A percentile compares a stretch with the other conserved stretches of the same genome.
Evolutionary conservation across 2,329 filamentous ascomycete species (phyloP).

Genomic region (Pseudogymnoascus sp.): DNA sequence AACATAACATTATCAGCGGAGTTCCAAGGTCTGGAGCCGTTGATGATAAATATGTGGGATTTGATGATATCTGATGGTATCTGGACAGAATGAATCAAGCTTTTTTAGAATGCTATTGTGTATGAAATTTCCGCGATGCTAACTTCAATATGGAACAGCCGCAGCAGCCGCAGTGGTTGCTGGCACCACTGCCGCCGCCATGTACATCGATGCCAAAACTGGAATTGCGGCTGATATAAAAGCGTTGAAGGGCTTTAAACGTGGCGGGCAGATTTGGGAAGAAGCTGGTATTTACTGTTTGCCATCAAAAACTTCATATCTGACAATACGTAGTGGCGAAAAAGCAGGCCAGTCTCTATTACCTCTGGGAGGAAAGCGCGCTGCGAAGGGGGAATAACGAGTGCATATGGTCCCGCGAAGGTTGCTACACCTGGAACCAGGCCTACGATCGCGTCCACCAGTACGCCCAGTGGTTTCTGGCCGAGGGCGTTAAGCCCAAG

Average conservation of each 20-base stretch:
- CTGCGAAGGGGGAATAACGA: conserved; percentile 46
- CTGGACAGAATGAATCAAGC: not conserved
- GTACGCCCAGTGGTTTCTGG: conserved; percentile 56
- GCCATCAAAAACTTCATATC: conserved; percentile 15
- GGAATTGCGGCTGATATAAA: conserved; percentile 58
- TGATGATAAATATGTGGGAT: not conserved
- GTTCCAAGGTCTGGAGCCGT: not conserved
- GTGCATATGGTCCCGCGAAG: conserved; percentile 62
- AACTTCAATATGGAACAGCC: conserved; percentile 15
- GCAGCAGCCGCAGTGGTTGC: conserved; percentile 27
- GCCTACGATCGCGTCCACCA: conserved; percentile 50
- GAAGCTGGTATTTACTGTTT: conserved; percentile 40
- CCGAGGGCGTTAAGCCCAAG: conserved; percentile 50
- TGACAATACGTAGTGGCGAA: conserved; percentile 37
- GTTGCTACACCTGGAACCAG: conserved; percentile 54
- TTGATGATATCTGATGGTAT: not conserved
- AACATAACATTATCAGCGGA: not conserved
- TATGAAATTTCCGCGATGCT: not conserved
- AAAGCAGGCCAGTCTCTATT: conserved; percentile 56
- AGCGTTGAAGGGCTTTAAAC: conserved; percentile 38
- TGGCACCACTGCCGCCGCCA: conserved; percentile 40
- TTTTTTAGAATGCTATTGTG: not conserved
- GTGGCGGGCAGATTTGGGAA: conserved; percentile 39
- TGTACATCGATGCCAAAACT: conserved; percentile 64
- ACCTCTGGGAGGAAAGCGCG: conserved; percentile 55